A percentile compares a stretch with the other conserved stretches of the same genome.
Evolutionary conservation across 2,329 filamentous ascomycete species (phyloP).

Genomic region (Xylaria multiplex): DNA sequence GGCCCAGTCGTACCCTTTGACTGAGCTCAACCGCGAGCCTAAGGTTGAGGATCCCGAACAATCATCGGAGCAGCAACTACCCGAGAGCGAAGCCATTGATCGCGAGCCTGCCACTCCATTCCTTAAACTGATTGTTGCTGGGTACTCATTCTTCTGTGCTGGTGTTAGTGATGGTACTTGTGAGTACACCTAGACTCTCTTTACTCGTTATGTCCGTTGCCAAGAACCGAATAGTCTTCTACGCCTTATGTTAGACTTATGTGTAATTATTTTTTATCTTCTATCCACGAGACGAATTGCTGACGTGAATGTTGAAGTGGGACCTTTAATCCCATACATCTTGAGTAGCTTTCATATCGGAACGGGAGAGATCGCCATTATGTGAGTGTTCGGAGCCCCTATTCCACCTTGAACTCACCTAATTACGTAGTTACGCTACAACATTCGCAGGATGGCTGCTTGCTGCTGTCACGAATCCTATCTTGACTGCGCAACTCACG

Average conservation of each 20-base stretch:
- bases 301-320: slow-evolving; percentile 50
- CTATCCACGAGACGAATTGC: not conserved
- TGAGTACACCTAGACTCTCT: slow-evolving; percentile 16
- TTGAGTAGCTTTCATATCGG: slow-evolving; percentile 62
- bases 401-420: not conserved
- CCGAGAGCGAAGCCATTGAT: slow-evolving; percentile 32
- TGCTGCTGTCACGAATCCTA: slow-evolving; percentile 66
- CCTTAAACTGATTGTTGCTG: slow-evolving; percentile 64
- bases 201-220: not conserved
- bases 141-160: slow-evolving; percentile 72
- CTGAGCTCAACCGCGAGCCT: slow-evolving; percentile 35
- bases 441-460: slow-evolving; percentile 70
- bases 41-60: slow-evolving; percentile 38
- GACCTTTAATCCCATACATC: slow-evolving; percentile 71
- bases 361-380: slow-evolving; percentile 47
- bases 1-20: slow-evolving; percentile 41
- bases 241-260: not conserved
- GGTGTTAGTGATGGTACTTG: slow-evolving; percentile 71
- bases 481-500: slow-evolving; percentile 61
- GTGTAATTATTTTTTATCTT: not conserved
- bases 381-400: slow-evolving; percentile 36
- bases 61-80: slow-evolving; percentile 28
- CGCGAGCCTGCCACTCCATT: slow-evolving; percentile 43
- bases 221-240: not conserved
- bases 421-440: slow-evolving; percentile 58